Conservation (phyloP, 2,329 filamentous ascomycete genomes). For the Clarireedia homoeocarpa region DNA sequence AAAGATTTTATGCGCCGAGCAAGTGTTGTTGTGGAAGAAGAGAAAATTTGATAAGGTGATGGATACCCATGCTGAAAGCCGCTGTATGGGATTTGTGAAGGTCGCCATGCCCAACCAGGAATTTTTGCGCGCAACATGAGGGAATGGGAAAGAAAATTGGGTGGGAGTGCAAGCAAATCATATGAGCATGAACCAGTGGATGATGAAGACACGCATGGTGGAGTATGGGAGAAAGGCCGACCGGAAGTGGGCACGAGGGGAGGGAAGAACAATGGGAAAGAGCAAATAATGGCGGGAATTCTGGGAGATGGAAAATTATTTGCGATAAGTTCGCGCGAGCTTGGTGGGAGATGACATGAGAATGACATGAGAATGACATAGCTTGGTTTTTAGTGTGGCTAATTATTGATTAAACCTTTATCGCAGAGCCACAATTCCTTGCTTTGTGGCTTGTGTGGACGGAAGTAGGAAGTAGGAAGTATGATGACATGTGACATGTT, state of each 20-base stretch:
- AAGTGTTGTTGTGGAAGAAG: neutral
- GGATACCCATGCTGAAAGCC: neutral
- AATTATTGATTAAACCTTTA: no score
- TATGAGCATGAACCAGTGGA: constrained; percentile 2
- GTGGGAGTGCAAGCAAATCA: neutral
- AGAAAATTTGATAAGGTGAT: neutral
- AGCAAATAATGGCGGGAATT: no score
- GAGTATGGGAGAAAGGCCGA: constrained; percentile 8
- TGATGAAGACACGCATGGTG: constrained; percentile 9
- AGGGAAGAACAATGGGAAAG: neutral
- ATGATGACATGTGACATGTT: no score
- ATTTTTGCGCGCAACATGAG: constrained; percentile 19
- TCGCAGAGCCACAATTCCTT: no score
- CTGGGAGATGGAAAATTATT: no score
- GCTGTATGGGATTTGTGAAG: neutral
- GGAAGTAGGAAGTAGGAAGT: no score
- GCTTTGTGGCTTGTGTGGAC: no score
- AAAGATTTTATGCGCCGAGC: neutral
- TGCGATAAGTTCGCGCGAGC: no score
- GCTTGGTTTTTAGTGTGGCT: no score
- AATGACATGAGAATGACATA: no score
- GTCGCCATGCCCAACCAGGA: constrained; percentile 15
- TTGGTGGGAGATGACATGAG: no score
- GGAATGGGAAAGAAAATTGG: constrained; percentile 7
- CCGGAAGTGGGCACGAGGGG: neutral